phyloP scores from a whole-genome alignment of 2,329 filamentous ascomycete species.

The Colletotrichum sp. region DNA sequence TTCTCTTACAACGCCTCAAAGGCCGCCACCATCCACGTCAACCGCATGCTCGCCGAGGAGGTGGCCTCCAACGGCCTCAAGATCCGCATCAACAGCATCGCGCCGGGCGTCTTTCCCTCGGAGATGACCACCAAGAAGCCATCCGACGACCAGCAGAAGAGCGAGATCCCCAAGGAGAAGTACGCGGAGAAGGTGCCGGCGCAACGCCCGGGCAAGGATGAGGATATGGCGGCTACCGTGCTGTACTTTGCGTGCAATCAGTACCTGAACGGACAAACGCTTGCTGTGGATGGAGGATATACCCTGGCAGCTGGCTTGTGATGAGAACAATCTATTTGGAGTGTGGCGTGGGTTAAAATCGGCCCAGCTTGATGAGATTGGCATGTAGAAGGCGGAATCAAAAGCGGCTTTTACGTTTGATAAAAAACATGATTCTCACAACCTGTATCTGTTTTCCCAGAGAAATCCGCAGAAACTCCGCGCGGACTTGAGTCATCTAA shows the following conservation, averaged over 20 bases:
- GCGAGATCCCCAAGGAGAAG: slow-evolving; percentile 60
- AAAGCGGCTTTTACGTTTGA: background rate
- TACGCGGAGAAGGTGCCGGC: slow-evolving; percentile 68
- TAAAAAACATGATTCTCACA: background rate
- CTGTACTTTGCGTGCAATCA: slow-evolving; percentile 56
- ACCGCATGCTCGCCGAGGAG: slow-evolving; percentile 67
- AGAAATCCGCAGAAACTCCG: background rate
- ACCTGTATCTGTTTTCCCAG: background rate
- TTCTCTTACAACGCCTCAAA: slow-evolving; percentile 70
- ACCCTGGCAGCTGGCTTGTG: slow-evolving; percentile 42
- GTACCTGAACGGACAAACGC: slow-evolving; percentile 47
- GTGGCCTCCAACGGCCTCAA: slow-evolving; percentile 63
- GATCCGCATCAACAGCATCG: slow-evolving; percentile 74
- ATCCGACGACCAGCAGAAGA: slow-evolving; percentile 58
- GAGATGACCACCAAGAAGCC: slow-evolving; percentile 68
- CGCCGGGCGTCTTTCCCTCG: slow-evolving; percentile 73
- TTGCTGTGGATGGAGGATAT: slow-evolving; percentile 51
- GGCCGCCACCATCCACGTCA: slow-evolving; percentile 68
- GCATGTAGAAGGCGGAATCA: background rate
- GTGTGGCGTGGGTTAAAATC: background rate
- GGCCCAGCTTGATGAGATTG: background rate
- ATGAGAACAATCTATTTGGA: background rate
- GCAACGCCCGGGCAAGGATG: slow-evolving; percentile 68
- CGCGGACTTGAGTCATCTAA: background rate
- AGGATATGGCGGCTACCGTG: slow-evolving; percentile 74